Conservation (phyloP, 1,284 basidiomycete species). For the Leccinum subrobustum region DNA sequence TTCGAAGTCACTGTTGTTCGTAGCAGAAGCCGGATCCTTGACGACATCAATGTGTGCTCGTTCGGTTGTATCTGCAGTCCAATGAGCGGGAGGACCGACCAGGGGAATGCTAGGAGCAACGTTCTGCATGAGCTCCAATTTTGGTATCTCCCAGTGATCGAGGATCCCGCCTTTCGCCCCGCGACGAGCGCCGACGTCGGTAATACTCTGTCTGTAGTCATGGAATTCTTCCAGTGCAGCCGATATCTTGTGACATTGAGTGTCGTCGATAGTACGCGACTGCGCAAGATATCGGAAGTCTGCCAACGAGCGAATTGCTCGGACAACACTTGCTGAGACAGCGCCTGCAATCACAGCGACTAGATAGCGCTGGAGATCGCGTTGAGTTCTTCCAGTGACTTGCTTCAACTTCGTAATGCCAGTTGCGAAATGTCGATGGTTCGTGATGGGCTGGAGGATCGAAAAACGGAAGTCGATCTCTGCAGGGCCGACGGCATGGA, state of each 20-base stretch:
- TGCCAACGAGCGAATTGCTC: background rate
- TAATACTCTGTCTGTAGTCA: background rate
- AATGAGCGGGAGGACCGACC: background rate
- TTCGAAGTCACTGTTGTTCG: too few relatives aligned
- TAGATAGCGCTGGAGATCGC: background rate
- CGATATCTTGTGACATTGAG: background rate
- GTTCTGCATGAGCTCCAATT: background rate
- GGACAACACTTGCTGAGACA: background rate
- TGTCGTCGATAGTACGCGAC: background rate
- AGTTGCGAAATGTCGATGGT: background rate
- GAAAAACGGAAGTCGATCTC: background rate
- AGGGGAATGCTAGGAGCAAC: background rate
- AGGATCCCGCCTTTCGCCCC: background rate
- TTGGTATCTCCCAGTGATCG: background rate
- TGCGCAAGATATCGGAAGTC: background rate
- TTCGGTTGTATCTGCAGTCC: too few relatives aligned
- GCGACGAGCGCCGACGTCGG: background rate
- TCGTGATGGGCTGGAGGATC: background rate
- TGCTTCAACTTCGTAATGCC: background rate
- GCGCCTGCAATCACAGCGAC: background rate
- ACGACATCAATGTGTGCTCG: too few relatives aligned
- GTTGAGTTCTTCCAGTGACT: too few relatives aligned
- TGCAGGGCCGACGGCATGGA: background rate
- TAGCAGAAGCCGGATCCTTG: too few relatives aligned
- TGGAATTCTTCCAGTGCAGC: background rate